phyloP scores from a whole-genome alignment of 2,329 filamentous ascomycete genomes.

The Ambrosiella cleistominuta region DNA sequence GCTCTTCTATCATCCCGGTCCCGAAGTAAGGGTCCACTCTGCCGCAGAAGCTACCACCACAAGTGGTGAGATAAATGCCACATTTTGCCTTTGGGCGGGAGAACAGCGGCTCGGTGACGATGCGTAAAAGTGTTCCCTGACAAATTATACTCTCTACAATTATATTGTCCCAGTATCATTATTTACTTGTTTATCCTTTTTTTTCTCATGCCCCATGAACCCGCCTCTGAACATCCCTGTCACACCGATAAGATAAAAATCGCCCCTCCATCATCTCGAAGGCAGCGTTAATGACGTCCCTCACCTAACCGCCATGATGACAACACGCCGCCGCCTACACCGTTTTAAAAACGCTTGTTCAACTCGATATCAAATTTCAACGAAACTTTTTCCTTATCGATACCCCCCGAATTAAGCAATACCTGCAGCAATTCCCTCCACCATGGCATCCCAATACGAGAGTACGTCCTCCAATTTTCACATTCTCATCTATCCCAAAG shows the following conservation, averaged over 20 bases:
- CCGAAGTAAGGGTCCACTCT: no score
- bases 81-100: no score
- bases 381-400: not conserved
- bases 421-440: constrained; percentile 13
- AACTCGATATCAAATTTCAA: not conserved
- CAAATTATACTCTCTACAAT: no score
- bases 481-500: constrained; percentile 10
- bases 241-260: not conserved
- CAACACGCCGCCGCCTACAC: not conserved
- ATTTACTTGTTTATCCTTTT: no score
- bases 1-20: no score
- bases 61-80: no score
- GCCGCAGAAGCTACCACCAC: no score
- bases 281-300: not conserved
- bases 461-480: constrained; percentile 19
- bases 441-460: constrained; percentile 42
- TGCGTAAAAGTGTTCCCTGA: no score
- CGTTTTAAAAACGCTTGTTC: not conserved
- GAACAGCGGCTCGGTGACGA: no score
- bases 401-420: not conserved
- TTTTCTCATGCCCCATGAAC: no score
- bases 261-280: not conserved
- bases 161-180: no score
- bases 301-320: not conserved
- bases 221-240: no score